phyloP scores from a whole-genome alignment of 2,329 filamentous ascomycete genomes.

The Verticillium nonalfalfae region DNA sequence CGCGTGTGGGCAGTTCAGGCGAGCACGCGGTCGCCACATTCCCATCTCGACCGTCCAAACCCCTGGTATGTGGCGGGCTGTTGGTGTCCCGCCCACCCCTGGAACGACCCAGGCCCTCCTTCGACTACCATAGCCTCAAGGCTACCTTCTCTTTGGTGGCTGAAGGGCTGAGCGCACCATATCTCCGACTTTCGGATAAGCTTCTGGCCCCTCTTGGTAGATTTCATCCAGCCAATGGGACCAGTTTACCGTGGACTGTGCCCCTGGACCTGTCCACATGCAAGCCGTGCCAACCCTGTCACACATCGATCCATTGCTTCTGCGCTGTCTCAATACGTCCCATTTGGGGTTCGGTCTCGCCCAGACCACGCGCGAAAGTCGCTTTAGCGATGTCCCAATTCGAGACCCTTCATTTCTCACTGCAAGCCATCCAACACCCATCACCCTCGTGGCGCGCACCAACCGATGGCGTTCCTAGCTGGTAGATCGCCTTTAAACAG shows the following conservation, averaged over 20 bases:
- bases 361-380: neutral
- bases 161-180: neutral
- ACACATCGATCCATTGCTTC: neutral
- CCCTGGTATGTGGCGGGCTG: neutral
- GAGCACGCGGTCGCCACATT: neutral
- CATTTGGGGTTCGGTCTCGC: neutral
- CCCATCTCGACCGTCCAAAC: neutral
- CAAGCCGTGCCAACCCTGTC: neutral
- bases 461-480: neutral
- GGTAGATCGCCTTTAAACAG: neutral
- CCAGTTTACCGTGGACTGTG: neutral
- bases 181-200: neutral
- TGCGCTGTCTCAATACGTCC: neutral
- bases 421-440: neutral
- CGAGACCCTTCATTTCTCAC: neutral
- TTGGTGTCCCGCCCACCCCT: neutral
- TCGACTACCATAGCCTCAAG: neutral
- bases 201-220: neutral
- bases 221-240: neutral
- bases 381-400: neutral
- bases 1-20: neutral
- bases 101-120: neutral
- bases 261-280: neutral
- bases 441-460: neutral
- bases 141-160: neutral